These are phyloP conservation scores for Scenedesmus sp. DNA, from an alignment of 163 green algal genomes.

Conservation along the genomic window DNA sequence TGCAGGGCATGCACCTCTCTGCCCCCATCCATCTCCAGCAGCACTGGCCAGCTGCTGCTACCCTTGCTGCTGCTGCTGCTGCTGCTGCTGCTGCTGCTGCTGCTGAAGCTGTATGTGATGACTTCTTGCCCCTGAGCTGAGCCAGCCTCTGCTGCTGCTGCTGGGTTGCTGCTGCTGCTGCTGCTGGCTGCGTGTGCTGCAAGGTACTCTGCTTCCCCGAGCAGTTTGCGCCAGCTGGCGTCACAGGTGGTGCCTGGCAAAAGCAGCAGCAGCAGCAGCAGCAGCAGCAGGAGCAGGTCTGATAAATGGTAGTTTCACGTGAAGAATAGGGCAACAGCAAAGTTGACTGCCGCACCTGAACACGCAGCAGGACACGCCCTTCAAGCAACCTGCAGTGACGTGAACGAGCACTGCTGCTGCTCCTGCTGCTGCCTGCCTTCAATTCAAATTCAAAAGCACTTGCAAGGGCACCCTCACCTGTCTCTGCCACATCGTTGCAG, in stretches of 20 bases:
- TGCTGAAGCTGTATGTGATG: neutral
- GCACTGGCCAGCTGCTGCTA: constrained; percentile 70
- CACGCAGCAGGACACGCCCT: neutral
- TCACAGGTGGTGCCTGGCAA: constrained; percentile 61
- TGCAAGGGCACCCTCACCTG: constrained; percentile 43
- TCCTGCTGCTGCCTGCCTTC: too few species aligned
- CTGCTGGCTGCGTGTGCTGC: constrained; percentile 1
- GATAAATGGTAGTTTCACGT: too few species aligned
- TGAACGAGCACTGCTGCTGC: too few species aligned
- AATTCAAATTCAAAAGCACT: too few species aligned
- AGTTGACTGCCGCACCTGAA: too few species aligned
- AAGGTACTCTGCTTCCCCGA: constrained; percentile 52
- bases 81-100: constrained; percentile 30
- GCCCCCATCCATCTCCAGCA: constrained; percentile 85
- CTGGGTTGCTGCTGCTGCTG: constrained; percentile 12
- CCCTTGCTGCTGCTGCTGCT: constrained; percentile 16
- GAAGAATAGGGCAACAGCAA: too few species aligned
- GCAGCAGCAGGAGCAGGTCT: neutral
- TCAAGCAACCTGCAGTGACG: too few species aligned
- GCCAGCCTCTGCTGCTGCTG: neutral
- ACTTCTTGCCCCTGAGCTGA: neutral
- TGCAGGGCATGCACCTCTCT: constrained; percentile 86
- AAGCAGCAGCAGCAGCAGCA: neutral
- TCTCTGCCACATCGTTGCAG: constrained; percentile 71
- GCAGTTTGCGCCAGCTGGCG: constrained; percentile 69